phyloP scores from a whole-genome alignment of 305 asterid species.

The Fraxinus velutina region DNA sequence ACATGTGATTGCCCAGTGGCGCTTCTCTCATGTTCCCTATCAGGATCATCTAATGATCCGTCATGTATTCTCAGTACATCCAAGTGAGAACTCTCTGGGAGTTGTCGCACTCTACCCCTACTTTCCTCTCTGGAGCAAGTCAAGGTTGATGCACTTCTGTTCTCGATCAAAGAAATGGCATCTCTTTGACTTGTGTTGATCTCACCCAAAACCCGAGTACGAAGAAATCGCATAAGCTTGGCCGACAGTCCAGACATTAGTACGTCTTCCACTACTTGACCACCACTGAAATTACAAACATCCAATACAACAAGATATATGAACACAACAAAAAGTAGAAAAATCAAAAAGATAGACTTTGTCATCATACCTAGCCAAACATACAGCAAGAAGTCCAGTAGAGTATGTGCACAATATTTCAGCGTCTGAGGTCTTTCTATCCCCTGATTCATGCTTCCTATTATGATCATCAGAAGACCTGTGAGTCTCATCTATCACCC shows the following conservation, averaged over 20 bases:
- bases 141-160: constrained; percentile 43
- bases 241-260: constrained; percentile 87
- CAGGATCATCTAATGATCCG: constrained; percentile 40
- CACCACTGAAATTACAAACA: constrained; percentile 54
- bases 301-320: neutral
- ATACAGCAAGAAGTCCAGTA: constrained; percentile 87
- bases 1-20: constrained; percentile 40
- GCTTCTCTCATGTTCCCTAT: constrained; percentile 51
- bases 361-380: constrained; percentile 63
- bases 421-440: constrained; percentile 55
- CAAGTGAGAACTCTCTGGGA: constrained; percentile 52
- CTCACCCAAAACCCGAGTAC: constrained; percentile 74
- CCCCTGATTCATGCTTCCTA: constrained; percentile 66
- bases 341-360: constrained; percentile 7
- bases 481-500: constrained; percentile 80
- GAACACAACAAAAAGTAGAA: constrained; percentile 20
- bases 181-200: constrained; percentile 64
- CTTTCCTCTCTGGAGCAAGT: constrained; percentile 61
- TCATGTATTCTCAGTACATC: constrained; percentile 44
- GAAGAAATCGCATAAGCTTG: constrained; percentile 82
- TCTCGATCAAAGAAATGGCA: constrained; percentile 40
- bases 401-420: constrained; percentile 85
- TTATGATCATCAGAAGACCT: constrained; percentile 58
- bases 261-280: constrained; percentile 92
- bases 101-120: constrained; percentile 57